A percentile compares a stretch with the other conserved stretches of the same genome.
Evolutionary conservation across 225 moss, liverwort and hornwort genomes (phyloP).

Genomic region (Sphagnum tenellum): DNA sequence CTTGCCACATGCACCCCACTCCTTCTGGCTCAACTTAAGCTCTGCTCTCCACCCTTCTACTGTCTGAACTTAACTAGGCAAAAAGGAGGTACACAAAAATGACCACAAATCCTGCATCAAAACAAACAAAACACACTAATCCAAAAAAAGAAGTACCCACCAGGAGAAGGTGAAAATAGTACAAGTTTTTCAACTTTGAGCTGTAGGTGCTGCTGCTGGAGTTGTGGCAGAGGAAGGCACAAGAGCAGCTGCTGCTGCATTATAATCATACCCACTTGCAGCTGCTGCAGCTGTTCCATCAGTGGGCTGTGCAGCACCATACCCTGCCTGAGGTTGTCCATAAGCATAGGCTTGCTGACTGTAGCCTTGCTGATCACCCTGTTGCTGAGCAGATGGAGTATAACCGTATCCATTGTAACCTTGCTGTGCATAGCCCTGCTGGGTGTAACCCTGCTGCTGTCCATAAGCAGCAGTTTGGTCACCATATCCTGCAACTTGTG

Average conservation of each 20-base stretch:
- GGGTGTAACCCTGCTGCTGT: constrained; percentile 8
- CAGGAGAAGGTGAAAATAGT: constrained; percentile 3
- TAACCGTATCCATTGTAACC: constrained; percentile 88
- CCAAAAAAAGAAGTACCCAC: too few species aligned
- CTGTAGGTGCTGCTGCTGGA: constrained; percentile 40
- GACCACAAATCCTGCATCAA: too few species aligned
- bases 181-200: constrained; percentile 53
- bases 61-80: too few species aligned
- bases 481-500: constrained; percentile 53
- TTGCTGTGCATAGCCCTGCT: constrained; percentile 80
- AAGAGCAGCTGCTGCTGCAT: constrained; percentile 28
- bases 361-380: constrained; percentile 75
- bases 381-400: constrained; percentile 40
- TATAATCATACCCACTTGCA: constrained; percentile 76
- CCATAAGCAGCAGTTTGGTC: constrained; percentile 62
- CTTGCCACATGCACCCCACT: too few species aligned
- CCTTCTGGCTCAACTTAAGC: too few species aligned
- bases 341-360: constrained; percentile 84
- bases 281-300: constrained; percentile 59
- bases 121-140: too few species aligned
- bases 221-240: constrained; percentile 33
- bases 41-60: too few species aligned
- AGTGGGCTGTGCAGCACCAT: constrained; percentile 33
- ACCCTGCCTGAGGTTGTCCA: constrained; percentile 75
- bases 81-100: too few species aligned